Evolutionary conservation across 306 rosid genomes (phyloP).

Genomic region (Gastrolobium bilobum): DNA sequence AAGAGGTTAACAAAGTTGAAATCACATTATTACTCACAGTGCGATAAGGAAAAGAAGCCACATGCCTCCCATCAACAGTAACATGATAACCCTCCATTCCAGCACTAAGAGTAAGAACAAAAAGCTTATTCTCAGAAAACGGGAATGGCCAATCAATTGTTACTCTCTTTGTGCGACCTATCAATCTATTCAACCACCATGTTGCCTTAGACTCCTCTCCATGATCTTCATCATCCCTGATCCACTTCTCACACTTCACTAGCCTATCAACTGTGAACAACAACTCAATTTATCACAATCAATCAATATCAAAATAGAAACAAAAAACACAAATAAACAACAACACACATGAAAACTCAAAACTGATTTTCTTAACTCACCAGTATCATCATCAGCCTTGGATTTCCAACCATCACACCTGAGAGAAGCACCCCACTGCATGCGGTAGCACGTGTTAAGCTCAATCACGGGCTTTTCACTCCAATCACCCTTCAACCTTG

Average conservation of each 20-base stretch:
- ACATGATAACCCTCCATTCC: constrained; percentile 93
- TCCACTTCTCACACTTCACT: constrained; percentile 94
- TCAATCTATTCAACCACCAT: constrained; percentile 85
- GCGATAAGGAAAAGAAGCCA: constrained; percentile 85
- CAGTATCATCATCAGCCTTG: constrained; percentile 82
- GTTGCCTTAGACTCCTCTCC: constrained; percentile 69
- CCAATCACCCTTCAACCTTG: constrained; percentile 94
- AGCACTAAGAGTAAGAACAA: constrained; percentile 87
- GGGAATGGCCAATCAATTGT: constrained; percentile 85
- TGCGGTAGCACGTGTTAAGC: constrained; percentile 84
- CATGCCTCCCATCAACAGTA: constrained; percentile 85
- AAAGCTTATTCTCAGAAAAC: constrained; percentile 74
- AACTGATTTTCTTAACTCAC: constrained; percentile 44
- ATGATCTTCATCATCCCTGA: constrained; percentile 61
- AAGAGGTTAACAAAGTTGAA: no score
- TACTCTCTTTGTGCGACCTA: constrained; percentile 74
- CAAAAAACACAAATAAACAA: background rate
- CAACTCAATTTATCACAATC: constrained; percentile 44
- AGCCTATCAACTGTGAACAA: constrained; percentile 80
- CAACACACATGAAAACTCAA: background rate
- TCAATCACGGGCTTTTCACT: constrained; percentile 86
- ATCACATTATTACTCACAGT: constrained; percentile 67
- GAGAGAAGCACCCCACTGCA: constrained; percentile 89
- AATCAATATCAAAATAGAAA: background rate
- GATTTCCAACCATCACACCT: constrained; percentile 91